phyloP scores from a whole-genome alignment of 441 rosid species.

The Flueggea neowawraea region DNA sequence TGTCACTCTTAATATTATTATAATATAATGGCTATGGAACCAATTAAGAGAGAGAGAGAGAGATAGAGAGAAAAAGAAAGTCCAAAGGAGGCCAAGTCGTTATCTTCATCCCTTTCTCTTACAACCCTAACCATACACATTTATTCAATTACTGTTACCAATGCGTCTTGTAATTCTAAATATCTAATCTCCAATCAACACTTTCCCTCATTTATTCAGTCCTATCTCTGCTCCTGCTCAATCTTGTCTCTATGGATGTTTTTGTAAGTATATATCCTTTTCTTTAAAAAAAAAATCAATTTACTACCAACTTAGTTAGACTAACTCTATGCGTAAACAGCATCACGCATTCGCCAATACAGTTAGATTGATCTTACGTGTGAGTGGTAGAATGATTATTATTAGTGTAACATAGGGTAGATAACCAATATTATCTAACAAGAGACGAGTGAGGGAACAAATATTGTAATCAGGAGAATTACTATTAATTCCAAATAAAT shows the following conservation, averaged over 20 bases:
- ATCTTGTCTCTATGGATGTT: neutral
- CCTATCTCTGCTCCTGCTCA: slow-evolving; percentile 3
- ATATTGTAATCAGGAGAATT: no score
- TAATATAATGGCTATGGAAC: neutral
- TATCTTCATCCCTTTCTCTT: slow-evolving; percentile 1
- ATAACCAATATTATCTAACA: no score
- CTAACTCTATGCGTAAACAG: no score
- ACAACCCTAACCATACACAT: slow-evolving; percentile 29
- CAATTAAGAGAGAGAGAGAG: slow-evolving; percentile 1
- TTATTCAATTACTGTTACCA: slow-evolving; percentile 40
- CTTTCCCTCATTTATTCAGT: slow-evolving; percentile 2
- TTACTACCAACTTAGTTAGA: no score
- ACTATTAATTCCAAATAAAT: no score
- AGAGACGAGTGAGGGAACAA: no score
- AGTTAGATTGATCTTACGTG: no score
- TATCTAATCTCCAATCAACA: slow-evolving; percentile 14
- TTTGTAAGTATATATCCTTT: neutral
- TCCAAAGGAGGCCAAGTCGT: slow-evolving; percentile 1
- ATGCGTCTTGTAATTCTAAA: slow-evolving; percentile 54
- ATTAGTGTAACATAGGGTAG: no score
- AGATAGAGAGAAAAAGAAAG: no score
- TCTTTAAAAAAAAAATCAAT: no score
- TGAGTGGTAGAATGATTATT: no score
- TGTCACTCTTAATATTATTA: slow-evolving; percentile 15
- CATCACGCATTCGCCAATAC: no score